Percentiles rank a stretch among this genome's conserved stretches.
Evolutionary conservation across 1,284 basidiomycete genomes (phyloP).

Genomic region (Trametes polyzona): DNA sequence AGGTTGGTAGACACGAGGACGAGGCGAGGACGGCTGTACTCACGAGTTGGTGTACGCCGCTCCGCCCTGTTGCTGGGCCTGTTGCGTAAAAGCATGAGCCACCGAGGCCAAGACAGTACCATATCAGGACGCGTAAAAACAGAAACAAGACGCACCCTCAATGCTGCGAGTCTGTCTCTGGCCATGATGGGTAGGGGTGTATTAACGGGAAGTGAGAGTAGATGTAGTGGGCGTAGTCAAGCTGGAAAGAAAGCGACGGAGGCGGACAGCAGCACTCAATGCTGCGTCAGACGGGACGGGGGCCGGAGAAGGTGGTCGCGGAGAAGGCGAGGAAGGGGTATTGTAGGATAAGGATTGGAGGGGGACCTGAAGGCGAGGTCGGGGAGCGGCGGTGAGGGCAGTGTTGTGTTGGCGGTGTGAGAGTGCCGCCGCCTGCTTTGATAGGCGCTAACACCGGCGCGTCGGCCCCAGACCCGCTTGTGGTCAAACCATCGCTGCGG

Average conservation of each 20-base stretch:
- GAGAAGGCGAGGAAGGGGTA: constrained; percentile 21
- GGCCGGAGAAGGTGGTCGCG: constrained; percentile 22
- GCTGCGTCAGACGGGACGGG: constrained; percentile 29
- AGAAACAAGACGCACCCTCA: constrained; percentile 59
- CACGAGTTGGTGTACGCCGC: constrained; percentile 55
- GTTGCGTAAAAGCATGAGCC: constrained; percentile 12
- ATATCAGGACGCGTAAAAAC: constrained; percentile 5
- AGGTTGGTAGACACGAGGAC: constrained; percentile 5
- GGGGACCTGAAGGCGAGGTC: constrained; percentile 12
- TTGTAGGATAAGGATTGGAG: constrained; percentile 23
- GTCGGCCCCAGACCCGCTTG: not conserved
- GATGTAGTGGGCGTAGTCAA: constrained; percentile 10
- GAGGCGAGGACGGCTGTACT: constrained; percentile 30
- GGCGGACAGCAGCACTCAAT: constrained; percentile 37
- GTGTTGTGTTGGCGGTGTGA: constrained; percentile 28
- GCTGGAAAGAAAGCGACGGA: constrained; percentile 6
- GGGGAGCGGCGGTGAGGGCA: constrained; percentile 10
- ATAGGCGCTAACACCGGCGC: constrained; percentile 18
- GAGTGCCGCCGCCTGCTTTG: constrained; percentile 11
- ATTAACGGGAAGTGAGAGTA: constrained; percentile 22
- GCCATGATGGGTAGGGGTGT: constrained; percentile 55
- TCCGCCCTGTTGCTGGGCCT: constrained; percentile 71
- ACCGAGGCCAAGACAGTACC: not conserved
- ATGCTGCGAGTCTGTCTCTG: constrained; percentile 81
- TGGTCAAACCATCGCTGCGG: constrained; percentile 9